Evolutionary conservation across 2,329 filamentous ascomycete genomes (phyloP).

Genomic region (Penicillium verrucosum): DNA sequence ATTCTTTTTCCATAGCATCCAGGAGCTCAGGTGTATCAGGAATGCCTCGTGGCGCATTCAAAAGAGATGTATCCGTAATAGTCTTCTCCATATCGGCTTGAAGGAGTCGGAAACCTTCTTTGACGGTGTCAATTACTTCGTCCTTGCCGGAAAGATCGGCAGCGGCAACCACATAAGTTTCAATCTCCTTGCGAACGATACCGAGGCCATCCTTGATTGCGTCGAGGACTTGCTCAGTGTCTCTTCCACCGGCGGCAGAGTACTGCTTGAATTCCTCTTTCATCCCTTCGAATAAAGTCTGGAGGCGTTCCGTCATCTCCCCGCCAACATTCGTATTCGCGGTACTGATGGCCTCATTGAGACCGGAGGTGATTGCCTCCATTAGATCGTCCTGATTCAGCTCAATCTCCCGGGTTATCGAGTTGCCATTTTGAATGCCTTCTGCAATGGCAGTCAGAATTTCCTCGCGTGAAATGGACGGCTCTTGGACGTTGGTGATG

Average conservation of each 20-base stretch:
- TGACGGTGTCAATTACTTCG: slow-evolving; percentile 70
- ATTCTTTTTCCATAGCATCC: slow-evolving; percentile 74
- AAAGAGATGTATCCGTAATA: slow-evolving; percentile 44
- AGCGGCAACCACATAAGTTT: slow-evolving; percentile 72
- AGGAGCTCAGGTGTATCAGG: slow-evolving; percentile 66
- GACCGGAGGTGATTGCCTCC: slow-evolving; percentile 56
- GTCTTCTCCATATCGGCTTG: slow-evolving; percentile 56
- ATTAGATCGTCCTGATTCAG: slow-evolving; percentile 54
- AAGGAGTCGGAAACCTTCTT: slow-evolving; percentile 60
- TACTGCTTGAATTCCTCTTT: slow-evolving; percentile 71
- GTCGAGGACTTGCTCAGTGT: slow-evolving; percentile 84
- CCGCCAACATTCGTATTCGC: slow-evolving; percentile 53
- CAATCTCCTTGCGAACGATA: slow-evolving; percentile 73
- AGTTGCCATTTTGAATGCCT: slow-evolving; percentile 51
- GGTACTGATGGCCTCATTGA: slow-evolving; percentile 53
- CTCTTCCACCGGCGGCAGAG: slow-evolving; percentile 70
- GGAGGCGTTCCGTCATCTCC: slow-evolving; percentile 58
- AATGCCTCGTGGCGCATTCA: slow-evolving; percentile 30
- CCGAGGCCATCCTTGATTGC: slow-evolving; percentile 85
- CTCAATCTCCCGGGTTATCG: slow-evolving; percentile 58
- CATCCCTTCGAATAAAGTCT: slow-evolving; percentile 59
- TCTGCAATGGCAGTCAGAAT: slow-evolving; percentile 59
- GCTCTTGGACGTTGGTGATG: slow-evolving; percentile 34
- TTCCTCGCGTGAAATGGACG: slow-evolving; percentile 51
- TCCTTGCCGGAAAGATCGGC: slow-evolving; percentile 69